Evolutionary conservation across 2,329 filamentous ascomycete species (phyloP).

Genomic region (Elsinoe necatrix): DNA sequence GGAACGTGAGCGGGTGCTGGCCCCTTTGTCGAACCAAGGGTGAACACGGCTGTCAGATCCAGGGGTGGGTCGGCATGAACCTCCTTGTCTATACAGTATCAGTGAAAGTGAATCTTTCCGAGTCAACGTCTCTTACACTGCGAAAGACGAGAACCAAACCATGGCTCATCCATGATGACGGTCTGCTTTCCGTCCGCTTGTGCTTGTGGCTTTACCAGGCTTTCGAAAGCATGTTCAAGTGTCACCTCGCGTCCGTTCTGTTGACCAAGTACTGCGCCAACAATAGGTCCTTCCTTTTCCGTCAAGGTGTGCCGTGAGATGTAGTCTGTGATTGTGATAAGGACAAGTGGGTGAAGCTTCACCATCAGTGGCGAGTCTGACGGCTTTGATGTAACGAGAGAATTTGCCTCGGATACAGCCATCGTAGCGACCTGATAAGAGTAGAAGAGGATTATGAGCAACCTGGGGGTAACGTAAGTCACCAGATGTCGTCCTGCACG

Average conservation of each 20-base stretch:
- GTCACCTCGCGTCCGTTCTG: slow-evolving; percentile 86
- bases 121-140: slow-evolving; percentile 59
- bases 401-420: slow-evolving; percentile 26
- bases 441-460: too few species aligned
- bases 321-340: slow-evolving; percentile 94
- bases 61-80: slow-evolving; percentile 9
- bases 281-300: slow-evolving; percentile 63
- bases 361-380: slow-evolving; percentile 69
- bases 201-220: slow-evolving; percentile 44
- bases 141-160: slow-evolving; percentile 70
- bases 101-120: neutral
- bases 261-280: slow-evolving; percentile 82
- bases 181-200: slow-evolving; percentile 35
- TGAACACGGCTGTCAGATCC: slow-evolving; percentile 44
- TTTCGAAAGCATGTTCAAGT: slow-evolving; percentile 88
- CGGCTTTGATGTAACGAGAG: slow-evolving; percentile 36
- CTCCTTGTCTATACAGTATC: slow-evolving; percentile 14
- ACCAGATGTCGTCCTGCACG: too few species aligned
- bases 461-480: too few species aligned
- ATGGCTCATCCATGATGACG: slow-evolving; percentile 55
- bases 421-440: too few species aligned
- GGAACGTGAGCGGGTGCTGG: slow-evolving; percentile 60
- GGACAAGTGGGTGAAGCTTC: slow-evolving; percentile 83
- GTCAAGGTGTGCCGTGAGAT: slow-evolving; percentile 84
- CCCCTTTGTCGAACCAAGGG: slow-evolving; percentile 62